Percentiles rank a stretch among this genome's conserved stretches.
These are phyloP conservation scores for Yamadazyma tumulicola DNA, from an alignment of 805 yeast species.

Conservation along the genomic window DNA sequence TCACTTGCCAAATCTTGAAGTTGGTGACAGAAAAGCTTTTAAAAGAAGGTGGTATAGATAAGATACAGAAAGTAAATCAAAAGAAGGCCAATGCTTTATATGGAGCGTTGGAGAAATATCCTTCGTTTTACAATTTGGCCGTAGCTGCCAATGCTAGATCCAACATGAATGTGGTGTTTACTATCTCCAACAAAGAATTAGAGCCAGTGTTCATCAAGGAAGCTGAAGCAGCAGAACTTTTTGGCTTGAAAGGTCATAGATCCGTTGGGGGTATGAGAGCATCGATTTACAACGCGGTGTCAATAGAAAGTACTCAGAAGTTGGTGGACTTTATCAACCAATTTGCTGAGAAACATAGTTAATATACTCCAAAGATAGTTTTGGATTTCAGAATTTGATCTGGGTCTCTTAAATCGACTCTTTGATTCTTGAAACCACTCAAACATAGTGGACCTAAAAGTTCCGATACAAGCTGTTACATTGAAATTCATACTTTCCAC, in stretches of 20 bases:
- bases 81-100: slow-evolving; percentile 66
- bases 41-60: slow-evolving; percentile 65
- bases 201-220: slow-evolving; percentile 69
- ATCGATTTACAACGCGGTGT: slow-evolving; percentile 85
- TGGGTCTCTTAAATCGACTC: no score
- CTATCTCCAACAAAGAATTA: slow-evolving; percentile 56
- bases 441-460: no score
- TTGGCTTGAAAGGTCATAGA: slow-evolving; percentile 92
- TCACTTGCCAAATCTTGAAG: slow-evolving; percentile 82
- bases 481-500: no score
- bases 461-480: no score
- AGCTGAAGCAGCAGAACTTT: slow-evolving; percentile 57
- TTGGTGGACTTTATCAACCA: slow-evolving; percentile 55
- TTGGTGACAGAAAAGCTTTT: slow-evolving; percentile 67
- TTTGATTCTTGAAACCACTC: no score
- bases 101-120: slow-evolving; percentile 57
- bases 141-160: slow-evolving; percentile 66
- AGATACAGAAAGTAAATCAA: slow-evolving; percentile 55
- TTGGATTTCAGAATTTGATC: no score
- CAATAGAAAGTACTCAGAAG: slow-evolving; percentile 53
- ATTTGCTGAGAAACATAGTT: slow-evolving; percentile 3
- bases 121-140: slow-evolving; percentile 63
- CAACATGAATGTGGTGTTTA: slow-evolving; percentile 91
- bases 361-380: no score
- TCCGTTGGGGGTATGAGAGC: slow-evolving; percentile 97